A percentile compares a stretch with the other conserved stretches of the same genome.
Conservation (phyloP, 192 early-diverging fungal genomes). For the Obelidium mucronatum region DNA sequence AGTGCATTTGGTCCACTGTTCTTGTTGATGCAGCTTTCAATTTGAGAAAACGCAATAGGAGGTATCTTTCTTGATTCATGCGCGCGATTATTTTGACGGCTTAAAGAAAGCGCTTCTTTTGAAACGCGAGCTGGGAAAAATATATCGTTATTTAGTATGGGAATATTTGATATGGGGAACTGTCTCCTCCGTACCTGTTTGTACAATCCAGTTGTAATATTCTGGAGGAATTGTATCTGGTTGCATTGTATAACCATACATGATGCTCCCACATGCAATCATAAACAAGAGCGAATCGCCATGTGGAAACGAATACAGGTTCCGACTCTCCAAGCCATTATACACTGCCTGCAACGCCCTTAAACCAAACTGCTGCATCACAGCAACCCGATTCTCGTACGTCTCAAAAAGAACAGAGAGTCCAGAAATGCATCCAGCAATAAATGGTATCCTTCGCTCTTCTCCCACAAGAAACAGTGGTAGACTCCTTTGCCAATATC, state of each 20-base stretch:
- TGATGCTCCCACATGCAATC: slow-evolving; percentile 48
- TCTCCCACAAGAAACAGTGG: neutral
- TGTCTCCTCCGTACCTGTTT: slow-evolving; percentile 21
- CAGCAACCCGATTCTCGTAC: slow-evolving; percentile 41
- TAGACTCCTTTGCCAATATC: neutral
- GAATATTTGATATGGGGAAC: too few species aligned
- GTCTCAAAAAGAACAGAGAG: slow-evolving; percentile 53
- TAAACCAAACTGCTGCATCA: slow-evolving; percentile 54
- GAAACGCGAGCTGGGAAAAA: slow-evolving; percentile 63
- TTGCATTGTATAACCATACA: slow-evolving; percentile 57
- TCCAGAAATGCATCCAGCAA: slow-evolving; percentile 50
- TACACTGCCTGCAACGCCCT: slow-evolving; percentile 38
- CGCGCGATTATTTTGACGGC: slow-evolving; percentile 50
- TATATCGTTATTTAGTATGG: too few species aligned
- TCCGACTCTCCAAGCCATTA: slow-evolving; percentile 48
- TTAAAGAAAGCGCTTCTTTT: slow-evolving; percentile 59
- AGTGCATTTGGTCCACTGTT: slow-evolving; percentile 22
- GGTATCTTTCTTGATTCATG: slow-evolving; percentile 33
- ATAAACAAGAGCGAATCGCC: slow-evolving; percentile 58
- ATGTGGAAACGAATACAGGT: slow-evolving; percentile 47
- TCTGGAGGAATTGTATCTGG: slow-evolving; percentile 58
- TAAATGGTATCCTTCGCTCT: slow-evolving; percentile 16
- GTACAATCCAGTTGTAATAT: slow-evolving; percentile 42
- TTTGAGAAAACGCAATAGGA: slow-evolving; percentile 33
- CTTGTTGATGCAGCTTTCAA: slow-evolving; percentile 31